A percentile compares a stretch with the other conserved stretches of the same genome.
These are phyloP conservation scores for Phytophthora fragariae DNA, from an alignment of 352 stramenopile species.

Conservation along the genomic window DNA sequence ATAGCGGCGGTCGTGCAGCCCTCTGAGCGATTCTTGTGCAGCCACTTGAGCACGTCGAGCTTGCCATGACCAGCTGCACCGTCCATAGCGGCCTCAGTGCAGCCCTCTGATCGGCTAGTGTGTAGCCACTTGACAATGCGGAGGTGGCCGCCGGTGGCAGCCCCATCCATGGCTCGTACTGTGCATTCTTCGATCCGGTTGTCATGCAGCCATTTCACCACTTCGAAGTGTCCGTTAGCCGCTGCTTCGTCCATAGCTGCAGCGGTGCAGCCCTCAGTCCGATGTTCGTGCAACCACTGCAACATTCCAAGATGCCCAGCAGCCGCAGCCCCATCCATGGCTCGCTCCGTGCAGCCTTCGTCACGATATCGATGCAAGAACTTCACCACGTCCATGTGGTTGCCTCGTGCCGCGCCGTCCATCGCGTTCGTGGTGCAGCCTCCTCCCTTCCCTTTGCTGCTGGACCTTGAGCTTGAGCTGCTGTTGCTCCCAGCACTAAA, in stretches of 20 bases:
- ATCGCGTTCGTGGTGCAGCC: constrained; percentile 46
- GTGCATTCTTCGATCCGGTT: constrained; percentile 44
- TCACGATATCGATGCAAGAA: constrained; percentile 46
- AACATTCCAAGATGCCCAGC: constrained; percentile 39
- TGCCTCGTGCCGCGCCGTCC: constrained; percentile 36
- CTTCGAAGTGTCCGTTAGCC: constrained; percentile 37
- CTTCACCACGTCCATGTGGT: constrained; percentile 42
- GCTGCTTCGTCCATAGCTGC: constrained; percentile 42
- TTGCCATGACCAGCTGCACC: constrained; percentile 38
- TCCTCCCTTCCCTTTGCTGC: constrained; percentile 14
- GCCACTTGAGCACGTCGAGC: constrained; percentile 41
- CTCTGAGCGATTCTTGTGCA: constrained; percentile 39
- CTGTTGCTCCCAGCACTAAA: constrained; percentile 23
- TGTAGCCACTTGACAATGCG: constrained; percentile 45
- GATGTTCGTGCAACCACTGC: constrained; percentile 42
- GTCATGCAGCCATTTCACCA: constrained; percentile 45
- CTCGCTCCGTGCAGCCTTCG: constrained; percentile 42
- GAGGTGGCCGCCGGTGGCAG: constrained; percentile 37
- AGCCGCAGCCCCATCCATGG: constrained; percentile 44
- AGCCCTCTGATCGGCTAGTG: constrained; percentile 39
- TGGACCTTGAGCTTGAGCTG: constrained; percentile 24
- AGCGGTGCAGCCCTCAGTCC: constrained; percentile 34
- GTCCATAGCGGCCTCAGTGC: constrained; percentile 49
- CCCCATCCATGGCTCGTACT: constrained; percentile 38
- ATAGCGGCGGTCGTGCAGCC: constrained; percentile 45